Evolutionary conservation across 129 eudicot genomes (phyloP).

Genomic region (Erigeron canadensis): DNA sequence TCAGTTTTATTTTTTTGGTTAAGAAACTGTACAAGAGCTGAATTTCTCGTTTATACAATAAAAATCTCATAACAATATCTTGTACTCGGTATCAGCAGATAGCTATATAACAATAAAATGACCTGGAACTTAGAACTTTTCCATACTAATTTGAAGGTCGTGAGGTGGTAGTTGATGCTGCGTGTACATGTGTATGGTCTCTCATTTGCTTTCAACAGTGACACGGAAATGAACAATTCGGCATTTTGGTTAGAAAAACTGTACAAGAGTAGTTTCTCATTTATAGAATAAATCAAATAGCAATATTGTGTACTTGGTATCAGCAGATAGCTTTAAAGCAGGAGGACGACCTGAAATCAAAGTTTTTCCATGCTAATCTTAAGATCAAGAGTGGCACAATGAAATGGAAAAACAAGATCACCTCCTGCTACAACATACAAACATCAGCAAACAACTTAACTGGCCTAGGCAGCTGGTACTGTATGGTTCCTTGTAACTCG

Average conservation of each 20-base stretch:
- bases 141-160: background rate
- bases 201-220: background rate
- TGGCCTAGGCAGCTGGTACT: slow-evolving; percentile 7
- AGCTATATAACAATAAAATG: background rate
- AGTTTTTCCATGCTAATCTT: slow-evolving; percentile 15
- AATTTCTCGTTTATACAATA: background rate
- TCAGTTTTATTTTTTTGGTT: background rate
- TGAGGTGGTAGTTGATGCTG: background rate
- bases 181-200: background rate
- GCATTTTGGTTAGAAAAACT: background rate
- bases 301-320: background rate
- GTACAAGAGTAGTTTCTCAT: background rate
- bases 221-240: background rate
- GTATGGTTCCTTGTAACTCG: slow-evolving; percentile 9
- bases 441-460: slow-evolving; percentile 12
- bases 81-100: background rate
- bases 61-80: background rate
- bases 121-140: background rate
- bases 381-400: slow-evolving; percentile 13
- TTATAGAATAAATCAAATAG: background rate
- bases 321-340: background rate
- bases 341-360: background rate
- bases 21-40: background rate
- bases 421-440: slow-evolving; percentile 16
- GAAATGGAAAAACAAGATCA: slow-evolving; percentile 7